Percentiles rank a stretch among this genome's conserved stretches.
Evolutionary conservation across 2,329 filamentous ascomycete species (phyloP).

Genomic region (Ophiostoma angusticollis): DNA sequence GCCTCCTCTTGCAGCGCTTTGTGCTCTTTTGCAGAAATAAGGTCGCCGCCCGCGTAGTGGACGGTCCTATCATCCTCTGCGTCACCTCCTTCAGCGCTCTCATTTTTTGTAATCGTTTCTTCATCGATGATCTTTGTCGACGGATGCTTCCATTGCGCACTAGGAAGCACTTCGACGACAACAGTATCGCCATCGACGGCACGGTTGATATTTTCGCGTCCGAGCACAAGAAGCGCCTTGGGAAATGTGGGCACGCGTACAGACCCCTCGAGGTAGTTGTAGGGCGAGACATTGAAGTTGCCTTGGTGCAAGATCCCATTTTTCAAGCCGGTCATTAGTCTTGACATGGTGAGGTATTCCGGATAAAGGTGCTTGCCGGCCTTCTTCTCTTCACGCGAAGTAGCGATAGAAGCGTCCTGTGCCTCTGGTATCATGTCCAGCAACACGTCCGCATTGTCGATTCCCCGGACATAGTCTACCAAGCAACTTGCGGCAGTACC

Average conservation of each 20-base stretch:
- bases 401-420: slow-evolving; percentile 54
- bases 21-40: slow-evolving; percentile 82
- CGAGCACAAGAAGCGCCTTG: slow-evolving; percentile 74
- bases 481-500: slow-evolving; percentile 57
- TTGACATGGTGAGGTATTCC: slow-evolving; percentile 80
- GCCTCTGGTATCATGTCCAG: slow-evolving; percentile 87
- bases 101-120: slow-evolving; percentile 79
- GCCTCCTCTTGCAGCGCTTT: slow-evolving; percentile 85
- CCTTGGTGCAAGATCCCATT: slow-evolving; percentile 84
- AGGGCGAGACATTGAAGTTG: slow-evolving; percentile 88
- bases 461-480: slow-evolving; percentile 64
- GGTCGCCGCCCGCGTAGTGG: slow-evolving; percentile 25
- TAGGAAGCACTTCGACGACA: slow-evolving; percentile 82
- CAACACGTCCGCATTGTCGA: slow-evolving; percentile 75
- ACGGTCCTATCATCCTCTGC: slow-evolving; percentile 50
- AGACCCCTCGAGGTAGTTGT: slow-evolving; percentile 93
- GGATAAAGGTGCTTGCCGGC: slow-evolving; percentile 60
- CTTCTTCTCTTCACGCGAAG: slow-evolving; percentile 26
- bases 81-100: slow-evolving; percentile 68
- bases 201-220: slow-evolving; percentile 91
- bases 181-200: slow-evolving; percentile 85
- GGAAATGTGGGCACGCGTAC: slow-evolving; percentile 85
- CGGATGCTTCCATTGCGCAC: slow-evolving; percentile 93
- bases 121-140: slow-evolving; percentile 95
- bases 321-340: slow-evolving; percentile 88